A percentile compares a stretch with the other conserved stretches of the same genome.
These are phyloP conservation scores for Diversispora epigaea DNA, from an alignment of 192 early-diverging fungal genomes.

Conservation along the genomic window DNA sequence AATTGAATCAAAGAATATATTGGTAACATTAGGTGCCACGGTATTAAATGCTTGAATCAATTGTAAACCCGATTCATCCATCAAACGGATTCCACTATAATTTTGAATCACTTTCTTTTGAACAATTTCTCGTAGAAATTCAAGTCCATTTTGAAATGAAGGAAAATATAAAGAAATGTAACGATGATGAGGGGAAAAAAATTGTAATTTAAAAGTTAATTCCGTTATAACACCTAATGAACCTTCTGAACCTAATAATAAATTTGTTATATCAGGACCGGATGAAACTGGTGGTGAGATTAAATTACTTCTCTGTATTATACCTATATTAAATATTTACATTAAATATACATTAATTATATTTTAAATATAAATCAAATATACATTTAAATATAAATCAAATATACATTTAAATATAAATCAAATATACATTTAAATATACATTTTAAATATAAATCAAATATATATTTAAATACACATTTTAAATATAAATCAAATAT, in stretches of 20 bases:
- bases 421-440: too few species aligned
- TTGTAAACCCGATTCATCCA: slow-evolving; percentile 12
- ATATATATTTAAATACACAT: too few species aligned
- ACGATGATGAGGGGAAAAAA: background rate
- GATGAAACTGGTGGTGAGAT: background rate
- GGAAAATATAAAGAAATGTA: slow-evolving; percentile 12
- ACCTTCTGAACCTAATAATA: slow-evolving; percentile 20
- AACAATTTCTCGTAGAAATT: slow-evolving; percentile 1
- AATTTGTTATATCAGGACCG: background rate
- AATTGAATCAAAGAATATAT: background rate
- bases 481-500: too few species aligned
- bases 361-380: too few species aligned
- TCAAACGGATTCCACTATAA: background rate
- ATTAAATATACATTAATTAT: too few species aligned
- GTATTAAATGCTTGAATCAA: slow-evolving; percentile 12
- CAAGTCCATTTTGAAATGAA: slow-evolving; percentile 4
- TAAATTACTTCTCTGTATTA: background rate
- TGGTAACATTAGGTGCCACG: background rate
- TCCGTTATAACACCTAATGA: slow-evolving; percentile 6
- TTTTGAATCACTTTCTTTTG: slow-evolving; percentile 16
- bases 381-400: too few species aligned
- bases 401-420: too few species aligned
- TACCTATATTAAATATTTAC: background rate
- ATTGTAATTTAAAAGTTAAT: slow-evolving; percentile 10
- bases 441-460: background rate